Percentiles rank a stretch among this genome's conserved stretches.
Evolutionary conservation across 2,329 filamentous ascomycete genomes (phyloP).

Genomic region (Colletotrichum tamarilloi): DNA sequence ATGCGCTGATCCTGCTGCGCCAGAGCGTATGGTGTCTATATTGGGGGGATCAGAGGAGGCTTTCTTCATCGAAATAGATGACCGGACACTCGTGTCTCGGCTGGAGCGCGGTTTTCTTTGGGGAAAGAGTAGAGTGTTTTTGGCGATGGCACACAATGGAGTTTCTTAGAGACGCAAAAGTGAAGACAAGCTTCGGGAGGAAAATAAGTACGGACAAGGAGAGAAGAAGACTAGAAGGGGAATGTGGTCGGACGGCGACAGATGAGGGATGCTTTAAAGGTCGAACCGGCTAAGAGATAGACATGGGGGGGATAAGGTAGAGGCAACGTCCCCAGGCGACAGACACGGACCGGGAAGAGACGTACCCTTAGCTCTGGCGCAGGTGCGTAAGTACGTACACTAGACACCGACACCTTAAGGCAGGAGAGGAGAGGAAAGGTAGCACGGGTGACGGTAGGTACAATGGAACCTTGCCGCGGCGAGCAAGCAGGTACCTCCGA

Average conservation of each 20-base stretch:
- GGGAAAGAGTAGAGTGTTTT: neutral
- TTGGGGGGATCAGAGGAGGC: conserved; percentile 63
- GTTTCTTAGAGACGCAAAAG: neutral
- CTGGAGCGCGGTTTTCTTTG: neutral
- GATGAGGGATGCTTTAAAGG: conserved; percentile 29
- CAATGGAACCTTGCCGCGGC: neutral
- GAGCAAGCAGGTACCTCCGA: neutral
- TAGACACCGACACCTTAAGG: no score
- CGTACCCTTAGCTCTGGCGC: neutral
- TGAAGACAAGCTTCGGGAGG: conserved; percentile 23
- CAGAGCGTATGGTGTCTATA: conserved; percentile 68
- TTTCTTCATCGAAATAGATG: conserved; percentile 71
- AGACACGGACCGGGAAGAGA: conserved; percentile 6
- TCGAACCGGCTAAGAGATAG: neutral
- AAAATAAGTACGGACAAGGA: neutral
- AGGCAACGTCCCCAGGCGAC: conserved; percentile 27
- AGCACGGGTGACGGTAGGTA: neutral
- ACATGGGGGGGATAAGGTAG: conserved; percentile 25
- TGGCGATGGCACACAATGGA: neutral
- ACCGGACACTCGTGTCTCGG: conserved; percentile 36
- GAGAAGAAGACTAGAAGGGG: conserved; percentile 7
- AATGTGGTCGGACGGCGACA: conserved; percentile 22
- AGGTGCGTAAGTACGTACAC: no score
- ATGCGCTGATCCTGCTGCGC: conserved; percentile 66
- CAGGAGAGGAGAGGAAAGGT: no score